Conservation (phyloP, 1,139 yeast genomes). For the Hemisphaericaspora xylofermentans region DNA sequence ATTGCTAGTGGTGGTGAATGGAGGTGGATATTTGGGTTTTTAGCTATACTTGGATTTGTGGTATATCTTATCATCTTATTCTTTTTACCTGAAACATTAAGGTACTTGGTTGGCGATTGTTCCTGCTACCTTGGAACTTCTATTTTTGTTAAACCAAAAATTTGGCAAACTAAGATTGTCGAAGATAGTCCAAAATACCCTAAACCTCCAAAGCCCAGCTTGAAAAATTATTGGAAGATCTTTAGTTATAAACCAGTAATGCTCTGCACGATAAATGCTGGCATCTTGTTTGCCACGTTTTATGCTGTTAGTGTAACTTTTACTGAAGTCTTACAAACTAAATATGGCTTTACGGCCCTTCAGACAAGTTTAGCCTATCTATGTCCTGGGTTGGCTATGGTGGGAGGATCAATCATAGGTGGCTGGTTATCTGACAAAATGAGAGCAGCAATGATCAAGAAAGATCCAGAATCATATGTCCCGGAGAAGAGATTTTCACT, state of each 20-base stretch:
- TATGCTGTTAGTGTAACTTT: conserved; percentile 56
- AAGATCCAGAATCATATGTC: conserved; percentile 25
- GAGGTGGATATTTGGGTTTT: conserved; percentile 60
- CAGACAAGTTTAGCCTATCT: conserved; percentile 48
- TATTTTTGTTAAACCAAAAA: conserved; percentile 28
- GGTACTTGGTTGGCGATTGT: conserved; percentile 58
- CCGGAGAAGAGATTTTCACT: conserved; percentile 50
- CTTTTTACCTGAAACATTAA: conserved; percentile 53
- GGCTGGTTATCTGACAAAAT: conserved; percentile 51
- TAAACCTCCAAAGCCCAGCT: conserved; percentile 49
- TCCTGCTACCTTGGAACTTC: conserved; percentile 20
- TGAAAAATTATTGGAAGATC: conserved; percentile 35
- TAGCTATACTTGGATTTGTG: conserved; percentile 43
- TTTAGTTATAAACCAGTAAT: conserved; percentile 45
- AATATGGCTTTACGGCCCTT: conserved; percentile 37
- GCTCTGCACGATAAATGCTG: conserved; percentile 49
- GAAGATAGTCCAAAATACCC: conserved; percentile 32
- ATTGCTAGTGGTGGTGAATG: conserved; percentile 37
- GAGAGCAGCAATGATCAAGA: conserved; percentile 25
- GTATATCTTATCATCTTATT: conserved; percentile 40
- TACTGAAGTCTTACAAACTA: conserved; percentile 35
- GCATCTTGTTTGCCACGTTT: conserved; percentile 53
- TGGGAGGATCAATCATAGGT: conserved; percentile 50
- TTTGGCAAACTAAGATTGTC: conserved; percentile 28
- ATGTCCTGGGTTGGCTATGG: conserved; percentile 54